Conservation (phyloP, 2,329 filamentous ascomycete species). For the Aspergillus sp. region DNA sequence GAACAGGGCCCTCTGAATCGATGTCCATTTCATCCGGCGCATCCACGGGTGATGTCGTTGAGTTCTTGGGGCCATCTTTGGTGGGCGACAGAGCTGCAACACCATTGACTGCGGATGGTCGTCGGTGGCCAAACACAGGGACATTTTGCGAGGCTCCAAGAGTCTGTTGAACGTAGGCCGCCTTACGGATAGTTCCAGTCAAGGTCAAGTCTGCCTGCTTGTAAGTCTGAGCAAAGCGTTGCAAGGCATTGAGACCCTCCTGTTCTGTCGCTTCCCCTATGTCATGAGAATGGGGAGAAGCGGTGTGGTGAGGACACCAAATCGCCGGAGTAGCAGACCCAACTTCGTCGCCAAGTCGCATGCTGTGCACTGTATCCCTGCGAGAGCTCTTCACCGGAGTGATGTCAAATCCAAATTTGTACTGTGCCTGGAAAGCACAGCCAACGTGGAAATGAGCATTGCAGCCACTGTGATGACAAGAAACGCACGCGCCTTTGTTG, state of each 20-base stretch:
- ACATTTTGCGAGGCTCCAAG: conserved; percentile 28
- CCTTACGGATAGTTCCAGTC: conserved; percentile 89
- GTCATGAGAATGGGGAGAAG: conserved; percentile 68
- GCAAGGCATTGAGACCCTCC: conserved; percentile 70
- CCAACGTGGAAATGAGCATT: conserved; percentile 70
- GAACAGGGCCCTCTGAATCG: conserved; percentile 20
- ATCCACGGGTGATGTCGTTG: conserved; percentile 13
- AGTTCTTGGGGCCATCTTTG: conserved; percentile 20
- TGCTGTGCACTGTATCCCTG: conserved; percentile 72
- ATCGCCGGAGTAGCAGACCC: conserved; percentile 80
- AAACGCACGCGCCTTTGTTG: conserved; percentile 70
- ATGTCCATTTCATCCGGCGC: conserved; percentile 26
- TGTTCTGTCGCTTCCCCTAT: conserved; percentile 73
- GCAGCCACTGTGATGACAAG: conserved; percentile 60
- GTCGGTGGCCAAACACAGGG: conserved; percentile 42
- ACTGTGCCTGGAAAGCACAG: conserved; percentile 80
- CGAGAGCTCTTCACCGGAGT: conserved; percentile 84
- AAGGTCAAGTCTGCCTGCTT: conserved; percentile 90
- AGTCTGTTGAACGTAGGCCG: conserved; percentile 58
- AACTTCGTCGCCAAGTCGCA: conserved; percentile 73
- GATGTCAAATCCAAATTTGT: conserved; percentile 84
- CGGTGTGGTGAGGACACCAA: conserved; percentile 87
- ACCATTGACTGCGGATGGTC: conserved; percentile 52
- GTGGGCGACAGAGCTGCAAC: conserved; percentile 9
- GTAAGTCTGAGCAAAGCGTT: conserved; percentile 81